These are phyloP conservation scores for Hortiboletus campestris DNA, from an alignment of 768 basidiomycete genomes.

Conservation along the genomic window DNA sequence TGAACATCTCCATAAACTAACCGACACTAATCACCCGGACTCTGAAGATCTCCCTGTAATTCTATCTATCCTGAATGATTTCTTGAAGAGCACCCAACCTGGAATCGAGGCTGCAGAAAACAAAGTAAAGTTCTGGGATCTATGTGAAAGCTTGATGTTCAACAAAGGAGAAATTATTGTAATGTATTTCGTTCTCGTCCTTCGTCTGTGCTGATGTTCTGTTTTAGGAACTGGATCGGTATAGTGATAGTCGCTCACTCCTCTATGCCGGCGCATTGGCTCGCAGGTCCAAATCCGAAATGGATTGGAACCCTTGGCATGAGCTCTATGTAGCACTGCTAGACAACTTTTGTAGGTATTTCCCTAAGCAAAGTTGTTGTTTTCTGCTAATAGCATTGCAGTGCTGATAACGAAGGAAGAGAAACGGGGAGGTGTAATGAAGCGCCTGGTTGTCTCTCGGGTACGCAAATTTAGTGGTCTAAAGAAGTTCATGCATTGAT, in stretches of 20 bases:
- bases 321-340: slow-evolving; percentile 65
- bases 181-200: slow-evolving; percentile 23
- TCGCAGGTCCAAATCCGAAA: slow-evolving; percentile 60
- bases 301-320: slow-evolving; percentile 67
- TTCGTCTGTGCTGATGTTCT: slow-evolving; percentile 4
- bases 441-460: slow-evolving; percentile 59
- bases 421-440: slow-evolving; percentile 46
- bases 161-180: slow-evolving; percentile 83
- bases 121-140: slow-evolving; percentile 83
- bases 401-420: slow-evolving; percentile 68
- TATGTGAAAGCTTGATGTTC: slow-evolving; percentile 73
- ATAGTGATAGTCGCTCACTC: slow-evolving; percentile 71
- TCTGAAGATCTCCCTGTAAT: slow-evolving; percentile 73
- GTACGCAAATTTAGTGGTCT: slow-evolving; percentile 40
- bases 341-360: slow-evolving; percentile 70
- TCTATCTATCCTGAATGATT: slow-evolving; percentile 61
- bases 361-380: not conserved
- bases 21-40: slow-evolving; percentile 76
- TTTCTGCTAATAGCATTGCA: slow-evolving; percentile 26
- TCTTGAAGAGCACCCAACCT: slow-evolving; percentile 83
- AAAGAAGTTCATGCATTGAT: slow-evolving; percentile 5
- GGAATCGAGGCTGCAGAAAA: slow-evolving; percentile 90
- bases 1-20: slow-evolving; percentile 65
- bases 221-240: slow-evolving; percentile 76
- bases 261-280: slow-evolving; percentile 64